phyloP scores from a whole-genome alignment of 2,329 filamentous ascomycete genomes.

The Mycosphaerella sp. region DNA sequence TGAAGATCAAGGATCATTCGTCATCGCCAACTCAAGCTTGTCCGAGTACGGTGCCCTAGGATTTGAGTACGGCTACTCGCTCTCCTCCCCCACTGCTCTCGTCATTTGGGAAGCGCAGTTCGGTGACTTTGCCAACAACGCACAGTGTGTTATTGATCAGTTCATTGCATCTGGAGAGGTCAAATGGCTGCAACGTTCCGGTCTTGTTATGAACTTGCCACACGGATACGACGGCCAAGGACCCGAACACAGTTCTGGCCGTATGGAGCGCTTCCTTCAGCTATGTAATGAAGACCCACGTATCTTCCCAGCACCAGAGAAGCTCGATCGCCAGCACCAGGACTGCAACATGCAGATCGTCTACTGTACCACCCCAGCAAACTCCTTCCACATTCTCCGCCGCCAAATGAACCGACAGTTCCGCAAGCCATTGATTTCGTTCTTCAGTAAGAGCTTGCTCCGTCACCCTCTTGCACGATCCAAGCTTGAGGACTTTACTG shows the following conservation, averaged over 20 bases:
- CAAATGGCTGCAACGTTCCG: constrained; percentile 98
- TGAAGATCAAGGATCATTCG: constrained; percentile 89
- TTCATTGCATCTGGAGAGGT: constrained; percentile 96
- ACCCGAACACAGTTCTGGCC: constrained; percentile 94
- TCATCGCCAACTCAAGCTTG: constrained; percentile 92
- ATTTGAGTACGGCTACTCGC: constrained; percentile 97
- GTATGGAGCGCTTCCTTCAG: constrained; percentile 95
- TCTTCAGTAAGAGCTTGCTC: constrained; percentile 97
- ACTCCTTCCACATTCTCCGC: constrained; percentile 92
- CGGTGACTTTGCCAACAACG: constrained; percentile 99
- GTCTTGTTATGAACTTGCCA: constrained; percentile 90
- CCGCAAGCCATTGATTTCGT: constrained; percentile 94
- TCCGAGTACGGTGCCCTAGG: constrained; percentile 71
- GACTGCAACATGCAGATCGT: constrained; percentile 99
- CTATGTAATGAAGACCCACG: constrained; percentile 96
- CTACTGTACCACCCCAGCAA: constrained; percentile 93
- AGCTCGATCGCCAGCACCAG: constrained; percentile 94
- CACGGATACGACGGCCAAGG: constrained; percentile 98
- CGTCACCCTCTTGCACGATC: constrained; percentile 91
- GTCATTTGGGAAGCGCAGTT: constrained; percentile 99
- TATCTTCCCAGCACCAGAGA: constrained; percentile 79
- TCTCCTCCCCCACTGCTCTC: constrained; percentile 91
- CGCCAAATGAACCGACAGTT: constrained; percentile 99
- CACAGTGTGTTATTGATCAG: constrained; percentile 97
- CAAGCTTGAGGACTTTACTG: constrained; percentile 81